phyloP scores from a whole-genome alignment of 805 yeast species.

The Pichia eremophila region DNA sequence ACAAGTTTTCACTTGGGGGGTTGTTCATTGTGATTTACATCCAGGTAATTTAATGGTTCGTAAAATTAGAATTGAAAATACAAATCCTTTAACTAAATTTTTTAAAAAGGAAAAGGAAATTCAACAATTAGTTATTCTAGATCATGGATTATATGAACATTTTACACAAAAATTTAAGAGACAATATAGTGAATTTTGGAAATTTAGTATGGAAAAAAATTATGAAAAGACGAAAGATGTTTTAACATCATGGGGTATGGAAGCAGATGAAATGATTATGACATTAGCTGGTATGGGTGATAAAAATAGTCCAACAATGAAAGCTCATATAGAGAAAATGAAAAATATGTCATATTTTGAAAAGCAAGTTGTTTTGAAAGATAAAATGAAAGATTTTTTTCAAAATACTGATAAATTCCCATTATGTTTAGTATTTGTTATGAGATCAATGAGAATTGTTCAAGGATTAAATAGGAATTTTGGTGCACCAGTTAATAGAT shows the following conservation, averaged over 20 bases:
- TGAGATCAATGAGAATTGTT: slow-evolving; percentile 65
- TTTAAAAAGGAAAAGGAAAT: slow-evolving; percentile 13
- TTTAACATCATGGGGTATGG: slow-evolving; percentile 59
- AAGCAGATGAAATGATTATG: slow-evolving; percentile 51
- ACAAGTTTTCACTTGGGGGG: slow-evolving; percentile 59
- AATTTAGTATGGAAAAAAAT: slow-evolving; percentile 46
- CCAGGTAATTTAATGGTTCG: slow-evolving; percentile 69
- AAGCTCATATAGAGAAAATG: slow-evolving; percentile 20
- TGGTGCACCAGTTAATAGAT: slow-evolving; percentile 68
- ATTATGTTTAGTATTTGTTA: slow-evolving; percentile 50
- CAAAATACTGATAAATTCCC: slow-evolving; percentile 61
- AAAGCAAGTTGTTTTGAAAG: slow-evolving; percentile 33
- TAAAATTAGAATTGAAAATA: slow-evolving; percentile 11
- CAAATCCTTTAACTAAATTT: slow-evolving; percentile 1
- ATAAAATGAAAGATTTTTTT: slow-evolving; percentile 46
- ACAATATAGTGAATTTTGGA: slow-evolving; percentile 59
- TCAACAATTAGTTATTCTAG: slow-evolving; percentile 59
- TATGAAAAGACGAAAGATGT: slow-evolving; percentile 37
- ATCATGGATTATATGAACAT: slow-evolving; percentile 63
- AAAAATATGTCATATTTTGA: slow-evolving; percentile 29
- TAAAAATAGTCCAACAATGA: slow-evolving; percentile 25
- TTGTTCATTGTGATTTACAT: slow-evolving; percentile 70
- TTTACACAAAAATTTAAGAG: slow-evolving; percentile 40
- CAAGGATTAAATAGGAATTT: slow-evolving; percentile 57
- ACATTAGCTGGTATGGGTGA: slow-evolving; percentile 23